Evolutionary conservation across 2,329 filamentous ascomycete genomes (phyloP), one percentile per base, ranked within the genome.

Genomic region (Neodidymelliopsis sp.): DNA sequence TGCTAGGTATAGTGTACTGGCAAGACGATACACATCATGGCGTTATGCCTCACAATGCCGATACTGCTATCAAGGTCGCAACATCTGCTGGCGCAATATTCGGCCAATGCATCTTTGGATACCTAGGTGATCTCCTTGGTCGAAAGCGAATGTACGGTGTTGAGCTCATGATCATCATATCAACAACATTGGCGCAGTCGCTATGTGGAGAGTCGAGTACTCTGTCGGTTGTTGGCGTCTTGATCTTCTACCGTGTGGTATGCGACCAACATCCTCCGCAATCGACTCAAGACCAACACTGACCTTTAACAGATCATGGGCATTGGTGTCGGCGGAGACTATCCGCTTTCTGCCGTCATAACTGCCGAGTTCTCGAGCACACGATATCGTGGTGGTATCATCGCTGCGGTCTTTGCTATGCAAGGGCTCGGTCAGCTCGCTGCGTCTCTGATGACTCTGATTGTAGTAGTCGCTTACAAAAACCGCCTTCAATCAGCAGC

Each of bases 331-430:
- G 65, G 65, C 16, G 65, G 65, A 12, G 65, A 67, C 24, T 66
- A 93, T 67, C 90, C 90, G 5, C 78, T 95, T 7, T 90, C 86
- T 36, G 88, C 87, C 16, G 88, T 93, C 57, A 94, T 94, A 63
- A 93, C 90, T 5, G 91, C 90, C 4, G 90, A 94, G 78, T 94
- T 94, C 65, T 89, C 90, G 9, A 92, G 88, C 4, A 93, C 89
- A 42, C 91, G 88, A 73, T 92, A 89, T 85, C 79, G 90, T 72
- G 90, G 89, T 59, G 89, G 89, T 57, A 94, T 94, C 87, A 92
- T 95, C 86, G 88, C 84, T 24, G 81, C 88, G 12, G 90, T 94
- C 43, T 94, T 94, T 65, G 88, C 89, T 59, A 93, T 92, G 88
- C 90, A 95, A 71, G 89, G 90, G 57, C 81, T 94, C 40, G 90